Evolutionary conservation across 108 stramenopile species (phyloP), one percentile per base, ranked within the genome.

Genomic region (Pinguiococcus pyrenoidosus): DNA sequence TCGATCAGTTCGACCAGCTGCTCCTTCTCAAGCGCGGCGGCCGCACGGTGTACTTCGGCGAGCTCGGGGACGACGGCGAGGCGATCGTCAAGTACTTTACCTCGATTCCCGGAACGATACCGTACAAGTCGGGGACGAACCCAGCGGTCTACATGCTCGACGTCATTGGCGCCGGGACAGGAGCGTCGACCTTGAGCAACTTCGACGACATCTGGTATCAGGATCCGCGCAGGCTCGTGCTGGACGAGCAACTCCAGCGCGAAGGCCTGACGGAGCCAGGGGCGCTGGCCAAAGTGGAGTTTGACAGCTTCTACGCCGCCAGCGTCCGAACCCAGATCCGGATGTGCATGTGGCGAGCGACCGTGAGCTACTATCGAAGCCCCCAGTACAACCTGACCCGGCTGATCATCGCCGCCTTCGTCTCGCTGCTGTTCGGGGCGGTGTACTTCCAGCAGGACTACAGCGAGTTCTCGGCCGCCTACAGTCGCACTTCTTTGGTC

Each of bases 71-170:
- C 2, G 13, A 18, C 7, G 27, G 40, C 30, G 9, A 6, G 3
- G n/a, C 44, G 4, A 62, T 73, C 32, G 51, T 71, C 32, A 17
- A 36, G 25, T 72, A 64, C 58, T 46, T 73, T 12, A 33, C 56
- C 49, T 52, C 35, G 2, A 16, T 69, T 1, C 68, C 71, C 1
- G 59, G 59, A 33, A 65, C 58, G 17, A 20, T 23, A 24, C 56
- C 59, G 20, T 64, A 78, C 47, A 44, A 43, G 13, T 34, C 30
- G 38, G 67, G 74, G 28, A 74, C 68, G 29, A 85, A 85, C 28
- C 84, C 84, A 10, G 82, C 82, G 10, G 75, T 77, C 2, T 85
- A 79, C 79, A 82, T 85, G 81, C 77, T 85, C 10, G 77, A 75
- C 49, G 78, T 69, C 16, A 71, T 73, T 44, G 72, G 68, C 21